These are phyloP conservation scores for Globisporangium sylvaticum DNA, from an alignment of 352 stramenopile species.

Conservation along the genomic window DNA sequence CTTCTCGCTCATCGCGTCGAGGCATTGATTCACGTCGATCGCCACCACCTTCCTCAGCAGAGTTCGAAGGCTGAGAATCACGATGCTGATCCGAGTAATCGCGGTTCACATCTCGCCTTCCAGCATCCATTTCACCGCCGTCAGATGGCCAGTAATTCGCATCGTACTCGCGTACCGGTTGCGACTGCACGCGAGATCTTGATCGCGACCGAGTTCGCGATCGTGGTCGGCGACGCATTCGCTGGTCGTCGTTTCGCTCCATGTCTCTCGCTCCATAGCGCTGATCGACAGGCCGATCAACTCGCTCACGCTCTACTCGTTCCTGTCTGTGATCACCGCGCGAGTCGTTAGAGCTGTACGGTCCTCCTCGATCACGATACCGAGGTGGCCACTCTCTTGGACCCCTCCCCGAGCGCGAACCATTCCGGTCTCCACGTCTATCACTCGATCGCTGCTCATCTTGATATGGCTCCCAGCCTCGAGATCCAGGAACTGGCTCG, in stretches of 20 bases:
- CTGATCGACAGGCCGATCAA: not conserved
- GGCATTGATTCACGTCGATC: not conserved
- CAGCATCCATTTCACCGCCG: not conserved
- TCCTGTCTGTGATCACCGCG: not conserved
- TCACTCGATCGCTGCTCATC: conserved; percentile 2
- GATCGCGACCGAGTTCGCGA: conserved; percentile 8
- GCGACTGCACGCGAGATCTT: not conserved
- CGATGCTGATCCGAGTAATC: not conserved
- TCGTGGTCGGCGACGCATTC: not conserved
- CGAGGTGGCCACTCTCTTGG: conserved; percentile 12
- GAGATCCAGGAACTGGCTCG: not conserved
- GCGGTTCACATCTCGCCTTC: not conserved
- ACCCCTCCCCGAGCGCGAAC: not conserved
- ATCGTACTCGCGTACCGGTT: conserved; percentile 2
- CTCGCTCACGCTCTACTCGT: not conserved
- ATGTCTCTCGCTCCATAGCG: not conserved
- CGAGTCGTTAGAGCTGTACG: not conserved
- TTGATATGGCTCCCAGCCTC: conserved; percentile 9
- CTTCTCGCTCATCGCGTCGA: not conserved
- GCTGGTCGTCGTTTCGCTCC: not conserved
- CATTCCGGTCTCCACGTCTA: not conserved
- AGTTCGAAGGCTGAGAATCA: not conserved
- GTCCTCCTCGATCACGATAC: not conserved
- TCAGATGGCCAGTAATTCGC: conserved; percentile 5
- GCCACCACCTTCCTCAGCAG: not conserved